Conservation (phyloP, 306 rosid species). For the Quillaja saponaria region DNA sequence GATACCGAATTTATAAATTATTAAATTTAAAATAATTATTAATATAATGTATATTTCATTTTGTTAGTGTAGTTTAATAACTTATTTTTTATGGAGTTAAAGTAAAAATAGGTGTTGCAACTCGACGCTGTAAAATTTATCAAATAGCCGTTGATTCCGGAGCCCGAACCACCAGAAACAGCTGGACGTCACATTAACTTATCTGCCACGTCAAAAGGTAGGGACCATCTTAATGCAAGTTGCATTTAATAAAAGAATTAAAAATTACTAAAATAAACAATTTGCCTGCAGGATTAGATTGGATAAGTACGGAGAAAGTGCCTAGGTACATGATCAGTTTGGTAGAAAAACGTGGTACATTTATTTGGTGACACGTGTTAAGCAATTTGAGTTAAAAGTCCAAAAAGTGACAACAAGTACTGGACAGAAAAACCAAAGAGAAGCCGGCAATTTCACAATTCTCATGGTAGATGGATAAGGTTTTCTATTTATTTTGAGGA, state of each 20-base stretch:
- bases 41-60: too few species aligned
- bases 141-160: constrained; percentile 17
- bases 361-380: not conserved
- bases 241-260: not conserved
- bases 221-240: constrained; percentile 1
- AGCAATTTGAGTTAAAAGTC: not conserved
- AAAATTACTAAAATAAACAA: not conserved
- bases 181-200: constrained; percentile 37
- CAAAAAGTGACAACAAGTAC: constrained; percentile 11
- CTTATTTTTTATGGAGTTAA: too few species aligned
- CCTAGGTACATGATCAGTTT: not conserved
- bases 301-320: constrained; percentile 1
- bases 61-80: too few species aligned
- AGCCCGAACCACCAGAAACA: constrained; percentile 19
- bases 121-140: too few species aligned
- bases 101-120: too few species aligned
- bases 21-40: too few species aligned
- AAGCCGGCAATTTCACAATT: constrained; percentile 27
- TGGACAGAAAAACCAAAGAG: not conserved
- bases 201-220: constrained; percentile 1
- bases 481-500: not conserved
- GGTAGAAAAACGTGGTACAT: constrained; percentile 1
- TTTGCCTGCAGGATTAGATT: not conserved
- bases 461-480: constrained; percentile 24
- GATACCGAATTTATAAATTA: too few species aligned